Base-by-base conservation (phyloP, 768 basidiomycete genomes). In the Termitomyces sp. region DNA sequence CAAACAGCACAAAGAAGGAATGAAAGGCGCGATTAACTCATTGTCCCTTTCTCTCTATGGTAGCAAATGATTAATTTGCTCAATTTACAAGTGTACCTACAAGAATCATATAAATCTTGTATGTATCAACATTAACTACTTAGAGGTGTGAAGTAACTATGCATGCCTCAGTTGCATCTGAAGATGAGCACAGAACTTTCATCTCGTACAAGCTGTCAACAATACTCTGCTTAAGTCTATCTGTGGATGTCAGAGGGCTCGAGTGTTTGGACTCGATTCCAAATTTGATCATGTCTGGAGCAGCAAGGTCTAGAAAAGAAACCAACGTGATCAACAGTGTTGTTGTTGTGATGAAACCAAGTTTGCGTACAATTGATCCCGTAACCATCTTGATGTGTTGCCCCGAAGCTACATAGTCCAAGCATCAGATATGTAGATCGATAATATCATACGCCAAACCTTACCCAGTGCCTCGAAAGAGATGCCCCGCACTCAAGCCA, bases 211-310 rank as follows among this genome's bases (percentile, higher is more conserved):
- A 66, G 15, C 87, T 84, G 51, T 78, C 74, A 17, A 71, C 66
- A 46, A 97, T 70, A 22, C 81, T 79, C 45, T 74, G 65, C 62
- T 88, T 85, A 67, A 96, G 89, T 24, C 56, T 54, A 8, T 74
- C 67, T 14, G 93, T 96, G 17, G 89, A 90, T 17, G 93, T 95
- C 17, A 71, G 64, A 3, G 77, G 65, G 57, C 77, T 83, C 5
- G 88, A 87, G 57, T 77, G 72, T 68, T 98, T 98, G 44, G 88
- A 91, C 67, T 98, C 96, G 65, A 97, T 84, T 2, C 96, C 94
- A 71, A 97, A 94, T 69, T 93, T 95, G 65, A 98, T 76, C 55
- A 84, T 75, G 42, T 85, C 71, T 14, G 86, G 82, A 14, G 86
- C 91, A 54, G 89, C 81, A 55, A 96, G 80, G 69, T 97, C 95